phyloP scores from a whole-genome alignment of 441 rosid species.

The Gossypium davidsonii region DNA sequence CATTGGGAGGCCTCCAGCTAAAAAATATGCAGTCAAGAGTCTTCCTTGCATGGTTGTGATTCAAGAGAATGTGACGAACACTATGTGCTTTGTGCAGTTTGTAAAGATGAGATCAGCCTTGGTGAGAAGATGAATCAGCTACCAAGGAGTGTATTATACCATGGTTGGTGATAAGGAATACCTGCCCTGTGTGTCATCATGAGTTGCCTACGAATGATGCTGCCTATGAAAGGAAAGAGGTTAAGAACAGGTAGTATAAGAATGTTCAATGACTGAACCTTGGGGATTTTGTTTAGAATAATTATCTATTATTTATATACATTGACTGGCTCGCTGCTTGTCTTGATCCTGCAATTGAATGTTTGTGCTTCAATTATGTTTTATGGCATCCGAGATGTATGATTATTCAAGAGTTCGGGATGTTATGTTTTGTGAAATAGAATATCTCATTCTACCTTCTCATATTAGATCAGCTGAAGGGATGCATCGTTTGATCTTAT shows the following conservation, averaged over 20 bases:
- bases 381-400: background rate
- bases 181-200: slow-evolving; percentile 86
- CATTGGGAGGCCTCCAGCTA: slow-evolving; percentile 59
- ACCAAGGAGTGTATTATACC: slow-evolving; percentile 76
- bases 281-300: too few species aligned
- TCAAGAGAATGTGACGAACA: slow-evolving; percentile 40
- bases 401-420: background rate
- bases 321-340: too few species aligned
- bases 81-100: slow-evolving; percentile 62
- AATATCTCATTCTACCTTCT: background rate
- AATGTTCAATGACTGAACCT: slow-evolving; percentile 14
- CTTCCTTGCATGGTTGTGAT: slow-evolving; percentile 50
- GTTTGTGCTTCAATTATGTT: background rate
- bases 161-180: slow-evolving; percentile 71
- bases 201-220: slow-evolving; percentile 78
- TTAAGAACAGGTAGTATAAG: background rate
- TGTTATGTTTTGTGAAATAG: background rate
- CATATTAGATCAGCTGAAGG: background rate
- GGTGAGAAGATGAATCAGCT: slow-evolving; percentile 57
- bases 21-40: slow-evolving; percentile 46
- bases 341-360: too few species aligned
- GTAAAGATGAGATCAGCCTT: slow-evolving; percentile 62
- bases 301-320: too few species aligned
- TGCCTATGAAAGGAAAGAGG: slow-evolving; percentile 63
- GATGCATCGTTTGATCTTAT: background rate